These are phyloP conservation scores for Venturia aucupariae DNA, from an alignment of 2,329 filamentous ascomycete species.

Conservation along the genomic window DNA sequence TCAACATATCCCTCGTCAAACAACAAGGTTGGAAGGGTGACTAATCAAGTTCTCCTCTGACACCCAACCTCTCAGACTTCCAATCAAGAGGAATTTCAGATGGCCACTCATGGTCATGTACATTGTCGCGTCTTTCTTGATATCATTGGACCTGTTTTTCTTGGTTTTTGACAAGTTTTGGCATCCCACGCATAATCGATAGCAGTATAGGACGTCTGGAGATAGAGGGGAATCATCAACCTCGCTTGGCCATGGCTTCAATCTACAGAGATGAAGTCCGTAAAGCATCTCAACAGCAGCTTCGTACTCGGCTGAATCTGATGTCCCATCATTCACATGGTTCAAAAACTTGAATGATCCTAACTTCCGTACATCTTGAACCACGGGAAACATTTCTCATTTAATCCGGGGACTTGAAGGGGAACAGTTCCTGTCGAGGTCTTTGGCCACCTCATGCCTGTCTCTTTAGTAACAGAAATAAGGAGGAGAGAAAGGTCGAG, in stretches of 20 bases:
- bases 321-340: slow-evolving; percentile 23
- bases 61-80: slow-evolving; percentile 33
- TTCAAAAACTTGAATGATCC: no score
- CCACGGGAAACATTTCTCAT: slow-evolving; percentile 24
- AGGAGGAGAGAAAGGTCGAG: background rate
- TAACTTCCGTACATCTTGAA: no score
- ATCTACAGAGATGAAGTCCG: slow-evolving; percentile 22
- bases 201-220: background rate
- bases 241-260: slow-evolving; percentile 24
- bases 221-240: slow-evolving; percentile 15
- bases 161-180: background rate
- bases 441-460: background rate
- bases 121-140: slow-evolving; percentile 27
- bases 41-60: slow-evolving; percentile 28
- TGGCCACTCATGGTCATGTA: slow-evolving; percentile 32
- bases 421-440: slow-evolving; percentile 7
- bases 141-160: slow-evolving; percentile 17
- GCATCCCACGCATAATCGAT: background rate
- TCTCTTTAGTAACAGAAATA: background rate
- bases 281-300: slow-evolving; percentile 24
- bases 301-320: slow-evolving; percentile 25
- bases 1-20: slow-evolving; percentile 37
- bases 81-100: slow-evolving; percentile 31
- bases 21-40: slow-evolving; percentile 31
- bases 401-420: background rate